Base-by-base conservation (phyloP, 257 asterid genomes). In the Agastache rugosa region DNA sequence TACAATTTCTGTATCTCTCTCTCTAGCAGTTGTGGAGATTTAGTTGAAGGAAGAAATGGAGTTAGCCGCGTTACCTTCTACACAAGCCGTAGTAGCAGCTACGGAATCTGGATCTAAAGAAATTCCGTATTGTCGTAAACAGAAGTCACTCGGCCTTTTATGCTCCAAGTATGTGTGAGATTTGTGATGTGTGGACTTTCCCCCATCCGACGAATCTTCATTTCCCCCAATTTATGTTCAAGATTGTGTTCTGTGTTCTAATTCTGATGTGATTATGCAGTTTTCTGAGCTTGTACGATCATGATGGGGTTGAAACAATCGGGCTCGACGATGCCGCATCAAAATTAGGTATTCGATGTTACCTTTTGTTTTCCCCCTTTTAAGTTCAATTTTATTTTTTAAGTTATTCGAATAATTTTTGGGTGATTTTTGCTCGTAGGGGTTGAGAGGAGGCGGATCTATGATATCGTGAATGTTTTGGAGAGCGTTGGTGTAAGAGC, bases 361-460 rank as follows among this genome's bases (percentile, higher is more conserved):
- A 12, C 11, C 2, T 44, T 23, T 63, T 29, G 23, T 5, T 58
- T 45, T 14, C 34, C 53, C 39, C 20, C 2, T 55, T 19, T 78
- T 11, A 10, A 37, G 14, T 23, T 63, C 10, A n/a, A 12, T 8
- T 51, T 44, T n/a, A n/a, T n/a, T 19, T 8, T 14, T 20, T 0
- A 6, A 12, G 31, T 1, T 60, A 8, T 44, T 35, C 37, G 15
- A 5, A 61, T 54, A 5, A 42, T 23, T 74, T 20, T 42, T 35
- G 34, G 64, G 25, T 70, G 12, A 10, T 20, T 53, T 77, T n/a
- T 15, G 19, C 15, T 22, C 75, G 19, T 67, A 93, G 96, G 98
- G 56, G 99, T 95, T 53, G 99, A 95, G 65, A 90, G 99, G 87
- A 75, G 99, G 87, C 93, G 97, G 87, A 95, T 95, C 92, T 95